These are phyloP conservation scores for Dittrichia graveolens DNA, from an alignment of 129 eudicot species.

Conservation along the genomic window DNA sequence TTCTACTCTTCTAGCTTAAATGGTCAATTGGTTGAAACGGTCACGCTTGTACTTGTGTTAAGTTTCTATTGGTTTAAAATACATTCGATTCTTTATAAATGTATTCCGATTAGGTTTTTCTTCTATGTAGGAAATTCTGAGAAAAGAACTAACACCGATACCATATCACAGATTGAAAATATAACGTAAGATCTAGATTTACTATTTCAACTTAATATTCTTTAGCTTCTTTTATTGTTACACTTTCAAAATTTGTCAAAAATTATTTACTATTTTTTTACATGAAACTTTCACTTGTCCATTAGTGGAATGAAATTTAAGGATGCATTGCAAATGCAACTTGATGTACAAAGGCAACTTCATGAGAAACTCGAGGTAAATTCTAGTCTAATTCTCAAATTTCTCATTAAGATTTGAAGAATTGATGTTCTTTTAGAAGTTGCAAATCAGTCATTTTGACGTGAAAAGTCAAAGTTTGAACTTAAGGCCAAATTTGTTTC, in stretches of 20 bases:
- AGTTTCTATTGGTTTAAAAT: too few species aligned
- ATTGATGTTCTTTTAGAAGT: background rate
- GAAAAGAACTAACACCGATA: constrained; percentile 38
- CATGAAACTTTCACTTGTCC: background rate
- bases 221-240: background rate
- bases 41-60: too few species aligned
- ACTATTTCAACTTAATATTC: background rate
- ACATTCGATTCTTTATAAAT: background rate
- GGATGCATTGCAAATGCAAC: constrained; percentile 81
- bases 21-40: too few species aligned
- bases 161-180: constrained; percentile 47
- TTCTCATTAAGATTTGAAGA: background rate
- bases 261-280: background rate
- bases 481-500: background rate
- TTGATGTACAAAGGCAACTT: constrained; percentile 84
- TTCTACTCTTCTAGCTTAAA: too few species aligned
- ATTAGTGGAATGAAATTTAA: constrained; percentile 64
- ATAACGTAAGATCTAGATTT: constrained; percentile 48
- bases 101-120: constrained; percentile 11
- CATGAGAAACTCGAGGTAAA: constrained; percentile 83
- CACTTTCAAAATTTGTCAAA: background rate
- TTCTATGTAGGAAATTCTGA: constrained; percentile 60
- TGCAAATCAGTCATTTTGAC: background rate
- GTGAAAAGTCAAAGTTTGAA: constrained; percentile 10
- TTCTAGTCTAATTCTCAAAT: background rate